These are phyloP conservation scores for Xerocomus brunneocitrinus DNA, from an alignment of 768 basidiomycete species.

Conservation along the genomic window DNA sequence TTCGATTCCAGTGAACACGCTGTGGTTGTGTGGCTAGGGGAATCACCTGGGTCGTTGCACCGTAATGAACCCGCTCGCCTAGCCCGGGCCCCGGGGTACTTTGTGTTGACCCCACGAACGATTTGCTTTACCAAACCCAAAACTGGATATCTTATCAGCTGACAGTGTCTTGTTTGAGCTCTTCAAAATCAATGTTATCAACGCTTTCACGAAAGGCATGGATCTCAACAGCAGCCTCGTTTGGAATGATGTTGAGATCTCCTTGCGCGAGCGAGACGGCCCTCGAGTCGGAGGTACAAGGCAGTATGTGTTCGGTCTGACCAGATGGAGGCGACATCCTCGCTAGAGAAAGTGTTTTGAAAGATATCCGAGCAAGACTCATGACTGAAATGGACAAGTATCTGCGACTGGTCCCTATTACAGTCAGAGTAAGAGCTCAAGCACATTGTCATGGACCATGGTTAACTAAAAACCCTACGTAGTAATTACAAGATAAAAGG, in stretches of 20 bases:
- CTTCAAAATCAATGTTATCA: conserved; percentile 35
- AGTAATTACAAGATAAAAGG: not conserved
- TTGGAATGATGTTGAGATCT: conserved; percentile 36
- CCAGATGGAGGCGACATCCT: conserved; percentile 37
- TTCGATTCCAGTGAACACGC: not conserved
- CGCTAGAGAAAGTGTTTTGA: conserved; percentile 38
- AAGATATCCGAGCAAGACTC: conserved; percentile 27
- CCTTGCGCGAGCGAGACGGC: conserved; percentile 36
- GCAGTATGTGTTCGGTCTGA: conserved; percentile 30
- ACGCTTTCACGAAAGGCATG: conserved; percentile 31
- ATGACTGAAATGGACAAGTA: not conserved
- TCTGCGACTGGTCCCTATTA: too few relatives aligned
- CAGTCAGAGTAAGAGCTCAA: too few relatives aligned
- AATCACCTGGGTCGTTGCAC: conserved; percentile 44
- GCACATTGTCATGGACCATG: too few relatives aligned
- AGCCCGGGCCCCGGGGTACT: conserved; percentile 30
- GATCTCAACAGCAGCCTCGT: conserved; percentile 35
- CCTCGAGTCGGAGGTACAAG: conserved; percentile 28
- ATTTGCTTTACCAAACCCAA: conserved; percentile 43
- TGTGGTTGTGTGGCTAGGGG: not conserved
- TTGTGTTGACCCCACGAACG: conserved; percentile 34
- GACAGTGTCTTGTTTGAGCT: conserved; percentile 38
- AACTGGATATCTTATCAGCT: conserved; percentile 38
- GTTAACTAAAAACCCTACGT: not conserved
- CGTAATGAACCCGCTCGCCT: conserved; percentile 48